Base-by-base conservation (phyloP, 805 yeast genomes). In the Yueomyces sinensis region DNA sequence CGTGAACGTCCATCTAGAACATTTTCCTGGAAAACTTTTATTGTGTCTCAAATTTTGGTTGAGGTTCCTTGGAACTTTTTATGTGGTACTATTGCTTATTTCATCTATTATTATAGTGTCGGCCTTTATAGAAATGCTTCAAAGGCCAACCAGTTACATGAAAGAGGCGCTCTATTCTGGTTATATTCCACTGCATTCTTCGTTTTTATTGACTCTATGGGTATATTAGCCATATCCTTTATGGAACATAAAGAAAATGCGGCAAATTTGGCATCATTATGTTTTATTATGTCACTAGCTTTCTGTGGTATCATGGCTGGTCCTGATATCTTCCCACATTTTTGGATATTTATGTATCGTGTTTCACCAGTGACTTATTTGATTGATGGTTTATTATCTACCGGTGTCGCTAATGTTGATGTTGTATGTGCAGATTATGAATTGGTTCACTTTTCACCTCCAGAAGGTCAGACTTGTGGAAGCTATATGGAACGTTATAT, bases 281-380 rank as follows among this genome's bases (percentile, higher is more conserved):
- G 75, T 40, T 77, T 74, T 56, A 72, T 80, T 2, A 57, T 77
- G 65, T 62, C 73, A 28, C 60, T 82, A 58, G 68, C 70, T 36
- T 79, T 81, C 71, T 78, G 84, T 66, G 94, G 94, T 66, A 82
- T 78, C 30, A 61, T 82, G 60, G 74, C 70, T 13, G 61, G 71
- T 17, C 69, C 74, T 40, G 61, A 62, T 15, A 61, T 56, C 23
- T 50, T 77, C 62, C 81, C 81, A 22, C 74, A 83, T n/a, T 82
- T 82, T 65, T 76, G 87, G 86, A 62, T 68, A 30, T 80, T 78
- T 65, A 75, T 80, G 83, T 80, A 78, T 64, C 65, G 86, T 51
- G 68, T 64, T 15, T 72, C 78, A 17, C 89, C 91, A 14, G 60
- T 77, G 41, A 75, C 84, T 1, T 81, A 79, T 45, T 65, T 77